phyloP scores from a whole-genome alignment of 495 filamentous ascomycete species.

The Lichenothelia convexa region DNA sequence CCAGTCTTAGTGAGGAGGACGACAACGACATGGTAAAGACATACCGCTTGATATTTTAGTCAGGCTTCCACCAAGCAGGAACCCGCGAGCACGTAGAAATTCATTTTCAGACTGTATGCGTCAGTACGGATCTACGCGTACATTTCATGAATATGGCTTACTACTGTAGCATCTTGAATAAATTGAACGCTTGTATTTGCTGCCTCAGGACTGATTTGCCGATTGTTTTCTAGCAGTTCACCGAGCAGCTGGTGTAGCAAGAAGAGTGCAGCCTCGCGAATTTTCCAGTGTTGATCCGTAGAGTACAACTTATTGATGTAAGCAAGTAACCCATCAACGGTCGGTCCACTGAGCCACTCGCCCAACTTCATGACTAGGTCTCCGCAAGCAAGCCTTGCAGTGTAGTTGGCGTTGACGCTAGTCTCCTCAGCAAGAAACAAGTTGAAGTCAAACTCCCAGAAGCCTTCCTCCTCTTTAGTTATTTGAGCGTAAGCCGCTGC shows the following conservation, averaged over 20 bases:
- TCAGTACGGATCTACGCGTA: no score
- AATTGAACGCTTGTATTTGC: conserved; percentile 56
- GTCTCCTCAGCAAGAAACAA: conserved; percentile 90
- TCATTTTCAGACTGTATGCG: conserved; percentile 44
- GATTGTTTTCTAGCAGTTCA: conserved; percentile 60
- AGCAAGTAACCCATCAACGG: conserved; percentile 54
- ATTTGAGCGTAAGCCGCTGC: conserved; percentile 81
- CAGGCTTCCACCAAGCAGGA: conserved; percentile 61
- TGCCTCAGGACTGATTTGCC: conserved; percentile 44
- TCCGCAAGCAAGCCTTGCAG: conserved; percentile 75
- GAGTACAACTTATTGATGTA: conserved; percentile 49
- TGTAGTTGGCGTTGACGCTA: conserved; percentile 90
- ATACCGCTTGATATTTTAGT: no score
- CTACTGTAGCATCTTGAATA: conserved; percentile 63
- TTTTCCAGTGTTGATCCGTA: conserved; percentile 34
- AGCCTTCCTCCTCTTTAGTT: conserved; percentile 72
- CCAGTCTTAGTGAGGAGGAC: no score
- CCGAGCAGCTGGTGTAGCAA: conserved; percentile 62
- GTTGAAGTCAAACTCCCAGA: conserved; percentile 95
- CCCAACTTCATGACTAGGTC: conserved; percentile 84
- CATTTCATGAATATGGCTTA: no score
- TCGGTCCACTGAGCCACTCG: conserved; percentile 59
- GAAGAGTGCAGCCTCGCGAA: conserved; percentile 63
- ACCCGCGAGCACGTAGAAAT: conserved; percentile 69
- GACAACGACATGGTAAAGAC: no score